Evolutionary conservation across 140 eudicot species (phyloP).

Genomic region (Oenanthe javanica): DNA sequence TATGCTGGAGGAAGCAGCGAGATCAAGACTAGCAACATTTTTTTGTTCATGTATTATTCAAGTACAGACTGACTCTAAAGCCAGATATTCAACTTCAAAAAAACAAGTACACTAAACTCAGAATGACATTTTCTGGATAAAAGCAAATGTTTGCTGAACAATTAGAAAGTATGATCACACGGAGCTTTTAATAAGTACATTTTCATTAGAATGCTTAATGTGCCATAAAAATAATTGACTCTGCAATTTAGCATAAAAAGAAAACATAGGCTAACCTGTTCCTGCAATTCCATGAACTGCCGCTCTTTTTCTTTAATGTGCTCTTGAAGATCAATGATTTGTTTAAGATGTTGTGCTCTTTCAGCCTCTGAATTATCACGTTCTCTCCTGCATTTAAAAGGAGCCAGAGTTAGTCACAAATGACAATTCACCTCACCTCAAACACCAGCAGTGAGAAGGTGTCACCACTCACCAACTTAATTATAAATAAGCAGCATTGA

Average conservation of each 20-base stretch:
- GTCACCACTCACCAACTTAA: neutral
- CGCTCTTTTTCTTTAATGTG: conserved; percentile 83
- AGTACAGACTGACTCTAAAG: neutral
- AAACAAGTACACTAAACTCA: neutral
- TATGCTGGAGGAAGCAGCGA: conserved; percentile 47
- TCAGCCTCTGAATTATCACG: conserved; percentile 85
- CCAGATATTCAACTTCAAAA: neutral
- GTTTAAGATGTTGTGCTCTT: conserved; percentile 72
- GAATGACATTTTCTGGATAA: neutral
- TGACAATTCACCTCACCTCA: conserved; percentile 5
- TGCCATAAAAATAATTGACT: neutral
- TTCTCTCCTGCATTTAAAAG: conserved; percentile 60
- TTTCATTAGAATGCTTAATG: neutral
- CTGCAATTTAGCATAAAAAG: conserved; percentile 8
- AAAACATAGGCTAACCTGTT: conserved; percentile 49
- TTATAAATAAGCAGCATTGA: neutral
- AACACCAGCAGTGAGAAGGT: neutral
- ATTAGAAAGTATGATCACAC: neutral
- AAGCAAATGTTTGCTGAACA: neutral
- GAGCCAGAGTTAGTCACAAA: neutral
- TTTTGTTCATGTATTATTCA: neutral
- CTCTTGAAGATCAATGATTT: conserved; percentile 90
- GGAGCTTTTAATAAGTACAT: neutral
- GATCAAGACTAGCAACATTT: neutral
- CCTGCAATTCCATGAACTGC: conserved; percentile 75